Percentiles rank a stretch among this genome's conserved stretches.
These are phyloP conservation scores for Globisporangium echinulatum DNA, from an alignment of 352 stramenopile genomes.

Conservation along the genomic window DNA sequence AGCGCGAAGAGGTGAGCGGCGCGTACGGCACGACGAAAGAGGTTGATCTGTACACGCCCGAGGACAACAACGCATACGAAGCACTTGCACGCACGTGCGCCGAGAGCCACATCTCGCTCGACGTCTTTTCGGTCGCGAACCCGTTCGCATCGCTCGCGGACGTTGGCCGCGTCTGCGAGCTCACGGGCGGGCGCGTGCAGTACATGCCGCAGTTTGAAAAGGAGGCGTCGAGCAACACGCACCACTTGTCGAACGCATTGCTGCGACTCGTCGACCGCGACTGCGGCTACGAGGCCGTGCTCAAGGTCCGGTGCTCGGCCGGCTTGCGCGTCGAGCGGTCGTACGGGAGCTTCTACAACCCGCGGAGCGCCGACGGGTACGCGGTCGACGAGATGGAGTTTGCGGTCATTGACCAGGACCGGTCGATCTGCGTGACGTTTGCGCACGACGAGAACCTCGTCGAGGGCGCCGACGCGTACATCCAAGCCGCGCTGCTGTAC, in stretches of 20 bases:
- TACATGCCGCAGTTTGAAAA: slow-evolving; percentile 88
- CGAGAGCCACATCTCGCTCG: slow-evolving; percentile 76
- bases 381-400: slow-evolving; percentile 87
- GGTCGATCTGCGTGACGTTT: slow-evolving; percentile 82
- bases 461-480: slow-evolving; percentile 67
- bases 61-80: slow-evolving; percentile 67
- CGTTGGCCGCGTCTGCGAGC: slow-evolving; percentile 69
- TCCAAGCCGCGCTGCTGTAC: slow-evolving; percentile 88
- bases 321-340: slow-evolving; percentile 83
- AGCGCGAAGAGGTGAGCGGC: slow-evolving; percentile 73
- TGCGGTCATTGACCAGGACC: slow-evolving; percentile 79
- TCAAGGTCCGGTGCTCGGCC: slow-evolving; percentile 84
- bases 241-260: slow-evolving; percentile 71
- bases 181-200: slow-evolving; percentile 80
- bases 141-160: slow-evolving; percentile 78
- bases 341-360: slow-evolving; percentile 75
- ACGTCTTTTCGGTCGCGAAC: slow-evolving; percentile 83
- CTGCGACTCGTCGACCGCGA: slow-evolving; percentile 69
- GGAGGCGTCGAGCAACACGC: slow-evolving; percentile 71
- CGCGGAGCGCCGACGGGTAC: slow-evolving; percentile 44
- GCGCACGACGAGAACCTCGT: slow-evolving; percentile 82
- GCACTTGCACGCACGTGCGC: slow-evolving; percentile 56
- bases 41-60: slow-evolving; percentile 75
- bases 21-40: slow-evolving; percentile 82
- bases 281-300: slow-evolving; percentile 78